Conservation (phyloP, 768 basidiomycete genomes). For the Boletus tomentosulus region DNA sequence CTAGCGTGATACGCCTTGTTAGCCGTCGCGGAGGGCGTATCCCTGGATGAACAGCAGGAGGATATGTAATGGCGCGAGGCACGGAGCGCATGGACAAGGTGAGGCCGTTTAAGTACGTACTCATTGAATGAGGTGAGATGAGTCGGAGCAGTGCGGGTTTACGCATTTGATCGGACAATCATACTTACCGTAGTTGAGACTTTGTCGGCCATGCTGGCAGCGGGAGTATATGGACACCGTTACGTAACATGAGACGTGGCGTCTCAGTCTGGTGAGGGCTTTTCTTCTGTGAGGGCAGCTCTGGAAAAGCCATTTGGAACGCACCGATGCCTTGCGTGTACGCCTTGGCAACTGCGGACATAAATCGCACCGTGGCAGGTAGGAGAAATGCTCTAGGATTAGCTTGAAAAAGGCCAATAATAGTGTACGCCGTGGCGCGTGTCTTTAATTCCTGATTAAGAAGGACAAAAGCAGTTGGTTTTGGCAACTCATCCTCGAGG, state of each 20-base stretch:
- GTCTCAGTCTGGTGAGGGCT: too few relatives aligned
- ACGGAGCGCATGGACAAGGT: background rate
- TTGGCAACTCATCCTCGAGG: constrained; percentile 10
- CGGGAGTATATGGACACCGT: background rate
- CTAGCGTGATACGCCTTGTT: constrained; percentile 3
- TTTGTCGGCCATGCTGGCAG: background rate
- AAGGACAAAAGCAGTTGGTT: constrained; percentile 1
- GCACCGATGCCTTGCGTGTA: background rate
- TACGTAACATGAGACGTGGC: background rate
- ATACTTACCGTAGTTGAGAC: background rate
- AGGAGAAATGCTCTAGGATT: background rate
- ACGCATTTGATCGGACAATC: background rate
- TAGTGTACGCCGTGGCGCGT: background rate
- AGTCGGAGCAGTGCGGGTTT: background rate
- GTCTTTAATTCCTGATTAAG: constrained; percentile 10
- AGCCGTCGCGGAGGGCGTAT: background rate
- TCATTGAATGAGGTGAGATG: background rate
- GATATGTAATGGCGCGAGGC: constrained; percentile 1
- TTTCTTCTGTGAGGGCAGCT: background rate
- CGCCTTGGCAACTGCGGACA: background rate
- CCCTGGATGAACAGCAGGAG: background rate
- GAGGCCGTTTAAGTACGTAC: constrained; percentile 1
- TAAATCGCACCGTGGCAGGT: background rate
- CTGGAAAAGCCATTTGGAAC: background rate
- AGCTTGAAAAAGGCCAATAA: background rate